Evolutionary conservation across 345 rosid species (phyloP), one percentile per base, ranked within the genome.

Genomic region (Brassica cretica): DNA sequence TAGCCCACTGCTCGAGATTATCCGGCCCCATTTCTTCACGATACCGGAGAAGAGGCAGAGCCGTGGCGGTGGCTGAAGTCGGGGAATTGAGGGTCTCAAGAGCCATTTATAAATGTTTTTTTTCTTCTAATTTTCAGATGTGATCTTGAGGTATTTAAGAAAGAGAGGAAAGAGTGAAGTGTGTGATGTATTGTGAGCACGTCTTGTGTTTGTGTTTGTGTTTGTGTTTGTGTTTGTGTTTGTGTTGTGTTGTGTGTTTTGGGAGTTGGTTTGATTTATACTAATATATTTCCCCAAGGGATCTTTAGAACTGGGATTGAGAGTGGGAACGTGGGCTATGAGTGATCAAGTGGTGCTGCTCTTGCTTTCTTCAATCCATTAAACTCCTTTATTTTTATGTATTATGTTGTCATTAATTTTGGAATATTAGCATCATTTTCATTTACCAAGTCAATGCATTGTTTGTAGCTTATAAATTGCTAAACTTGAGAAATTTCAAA

Each of bases 1-100:
- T 95, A 37, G 89, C 63, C 93, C 93, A 90, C 0, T 92, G 88
- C 80, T 95, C 98, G 2, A 75, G 69, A 78, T 76, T 70, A 73
- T 79, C 82, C 12, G 83, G 80, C 65, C 75, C 64, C 55, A 83
- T 86, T 14, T 87, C 89, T 16, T 83, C 83, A 25, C 66, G 82
- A n/a, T 55, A 70, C 58, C 80, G 88, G 60, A 85, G 80, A 61
- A 86, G 60, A 8, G 90, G 82, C 5, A 87, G 74, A 37, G 84
- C 32, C 2, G 82, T 27, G 53, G 46, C 41, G 68, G 83, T 75
- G 64, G 79, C 32, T 21, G 90, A 37, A n/a, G 86, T 84, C 0
- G 86, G 91, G 63, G 94, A 89, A 77, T 81, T 85, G 3, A 89
- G 82, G 12, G 89, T 83, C 79, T 86, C 88, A 1, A 88, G 85